Base-by-base conservation (phyloP, 2,329 filamentous ascomycete genomes). In the Colletotrichum lindemuthianum region DNA sequence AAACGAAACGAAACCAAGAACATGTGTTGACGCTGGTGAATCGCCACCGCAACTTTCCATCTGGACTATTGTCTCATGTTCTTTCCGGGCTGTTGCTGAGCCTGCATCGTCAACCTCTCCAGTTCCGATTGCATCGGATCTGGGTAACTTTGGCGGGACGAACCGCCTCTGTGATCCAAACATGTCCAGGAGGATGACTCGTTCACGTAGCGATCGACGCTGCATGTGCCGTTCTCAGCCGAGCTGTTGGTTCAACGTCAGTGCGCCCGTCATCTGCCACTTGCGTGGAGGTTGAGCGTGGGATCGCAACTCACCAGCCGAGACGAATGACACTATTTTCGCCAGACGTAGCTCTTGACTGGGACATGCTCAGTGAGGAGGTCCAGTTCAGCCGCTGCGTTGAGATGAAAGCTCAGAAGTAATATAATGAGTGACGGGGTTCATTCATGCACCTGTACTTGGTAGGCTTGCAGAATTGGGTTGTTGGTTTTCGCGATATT, bases 171-270 rank as follows among this genome's bases (percentile, higher is more conserved):
- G 24, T 48, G 54, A 41, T 44, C 57, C 12, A 49, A 57, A 13
- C 39, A 9, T 24, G 56, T 53, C 61, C 57, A 61, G 24, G 65
- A 60, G 44, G 61, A 56, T 54, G 52, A 41, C 48, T 49, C 57
- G 34, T 4, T 44, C n/a, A 50, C 16, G 53, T 58, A 67, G 24
- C 61, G 65, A 50, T 48, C 56, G 15, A 67, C 37, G 49, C 52
- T 67, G 49, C 65, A 65, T 12, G 48, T 12, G 7, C 15, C 11
- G 48, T 16, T 58, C n/a, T 63, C 48, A 36, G 50, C 10, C 32
- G 34, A 8, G 2, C 61, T 65, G 44, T 51, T 49, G 45, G 33
- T 58, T 57, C 11, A n/a, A 39, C 24, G 52, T 57, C 52, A 65
- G 48, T 41, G 39, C 36, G n/a, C 33, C 39, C 33, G 5, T 24